Evolutionary conservation across 1,139 yeast species (phyloP).

Genomic region (Magnusiomyces suaveolens): DNA sequence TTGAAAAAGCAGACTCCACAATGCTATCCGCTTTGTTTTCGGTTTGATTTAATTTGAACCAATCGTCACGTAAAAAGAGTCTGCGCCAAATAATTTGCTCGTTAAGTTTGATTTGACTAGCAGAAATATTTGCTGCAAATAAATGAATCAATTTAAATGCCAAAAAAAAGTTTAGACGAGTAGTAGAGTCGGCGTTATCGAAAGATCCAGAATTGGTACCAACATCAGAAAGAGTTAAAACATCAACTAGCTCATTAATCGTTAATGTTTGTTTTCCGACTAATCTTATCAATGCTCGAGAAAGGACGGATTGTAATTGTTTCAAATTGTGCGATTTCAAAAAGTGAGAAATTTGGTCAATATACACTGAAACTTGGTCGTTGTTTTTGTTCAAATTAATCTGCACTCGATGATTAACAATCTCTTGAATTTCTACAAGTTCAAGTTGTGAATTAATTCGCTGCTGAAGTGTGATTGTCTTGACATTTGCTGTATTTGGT

Average conservation of each 20-base stretch:
- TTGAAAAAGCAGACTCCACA: conserved; percentile 35
- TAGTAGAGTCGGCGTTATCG: not conserved
- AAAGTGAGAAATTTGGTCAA: conserved; percentile 7
- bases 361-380: conserved; percentile 1
- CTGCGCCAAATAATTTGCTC: conserved; percentile 52
- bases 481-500: conserved; percentile 9
- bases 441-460: conserved; percentile 16
- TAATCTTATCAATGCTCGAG: conserved; percentile 34
- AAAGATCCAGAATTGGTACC: conserved; percentile 4
- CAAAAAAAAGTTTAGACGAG: conserved; percentile 29
- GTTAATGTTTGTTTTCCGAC: conserved; percentile 37
- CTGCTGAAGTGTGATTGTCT: conserved; percentile 17
- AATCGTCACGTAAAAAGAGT: conserved; percentile 50
- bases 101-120: conserved; percentile 27
- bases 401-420: not conserved
- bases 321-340: conserved; percentile 11
- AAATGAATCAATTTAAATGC: conserved; percentile 36
- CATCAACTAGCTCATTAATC: conserved; percentile 43
- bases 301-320: conserved; percentile 17
- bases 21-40: conserved; percentile 39
- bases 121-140: conserved; percentile 29
- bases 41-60: conserved; percentile 39
- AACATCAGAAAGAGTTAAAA: conserved; percentile 44
- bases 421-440: conserved; percentile 14
- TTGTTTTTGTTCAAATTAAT: not conserved